A percentile compares a stretch with the other conserved stretches of the same genome.
Evolutionary conservation across 352 stramenopile genomes (phyloP).

Genomic region (Globisporangium nagaii): DNA sequence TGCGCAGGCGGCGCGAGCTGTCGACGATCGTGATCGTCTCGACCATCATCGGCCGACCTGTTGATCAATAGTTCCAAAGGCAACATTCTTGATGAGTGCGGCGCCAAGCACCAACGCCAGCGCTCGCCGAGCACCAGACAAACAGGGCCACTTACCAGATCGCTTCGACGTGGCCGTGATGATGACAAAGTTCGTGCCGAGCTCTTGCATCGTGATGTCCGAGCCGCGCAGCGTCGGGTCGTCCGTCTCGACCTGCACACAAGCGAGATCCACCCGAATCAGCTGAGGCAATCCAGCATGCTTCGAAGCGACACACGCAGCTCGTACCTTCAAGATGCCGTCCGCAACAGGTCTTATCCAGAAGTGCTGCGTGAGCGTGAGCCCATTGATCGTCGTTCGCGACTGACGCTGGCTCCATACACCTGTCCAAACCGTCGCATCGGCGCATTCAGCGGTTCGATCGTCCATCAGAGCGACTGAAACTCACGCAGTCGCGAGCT

Average conservation of each 20-base stretch:
- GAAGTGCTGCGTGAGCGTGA: slow-evolving; percentile 84
- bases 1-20: slow-evolving; percentile 73
- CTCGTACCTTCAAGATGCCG: slow-evolving; percentile 70
- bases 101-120: not conserved
- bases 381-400: slow-evolving; percentile 77
- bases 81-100: too few species aligned
- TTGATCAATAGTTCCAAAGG: not conserved
- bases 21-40: slow-evolving; percentile 83
- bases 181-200: slow-evolving; percentile 77
- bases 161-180: slow-evolving; percentile 83
- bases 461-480: not conserved
- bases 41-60: slow-evolving; percentile 72
- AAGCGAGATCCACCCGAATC: not conserved
- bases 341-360: slow-evolving; percentile 87
- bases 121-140: too few species aligned
- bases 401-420: slow-evolving; percentile 86
- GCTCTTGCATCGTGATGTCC: slow-evolving; percentile 85
- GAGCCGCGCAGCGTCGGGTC: slow-evolving; percentile 69
- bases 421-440: slow-evolving; percentile 18
- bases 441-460: too few species aligned
- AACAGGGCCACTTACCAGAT: slow-evolving; percentile 45
- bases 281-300: too few species aligned
- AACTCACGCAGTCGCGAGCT: not conserved
- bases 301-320: not conserved
- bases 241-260: slow-evolving; percentile 66